These are phyloP conservation scores for Waltergamsia citrina DNA, from an alignment of 2,329 filamentous ascomycete genomes.

Conservation along the genomic window DNA sequence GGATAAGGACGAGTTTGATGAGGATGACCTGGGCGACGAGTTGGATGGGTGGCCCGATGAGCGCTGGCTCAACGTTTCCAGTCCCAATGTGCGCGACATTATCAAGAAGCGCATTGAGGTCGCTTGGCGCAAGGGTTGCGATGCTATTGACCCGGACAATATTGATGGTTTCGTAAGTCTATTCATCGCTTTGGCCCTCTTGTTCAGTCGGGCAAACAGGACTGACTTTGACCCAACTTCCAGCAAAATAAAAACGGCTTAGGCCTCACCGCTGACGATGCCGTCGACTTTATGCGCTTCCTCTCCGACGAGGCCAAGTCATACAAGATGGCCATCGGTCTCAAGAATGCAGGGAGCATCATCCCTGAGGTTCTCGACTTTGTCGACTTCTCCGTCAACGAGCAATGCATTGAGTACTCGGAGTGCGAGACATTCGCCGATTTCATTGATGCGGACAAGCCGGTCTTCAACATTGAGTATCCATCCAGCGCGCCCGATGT, in stretches of 20 bases:
- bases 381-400: slow-evolving; percentile 60
- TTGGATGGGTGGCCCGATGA: slow-evolving; percentile 59
- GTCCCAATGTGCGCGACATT: slow-evolving; percentile 49
- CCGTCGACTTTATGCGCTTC: slow-evolving; percentile 50
- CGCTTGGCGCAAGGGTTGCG: slow-evolving; percentile 52
- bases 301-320: slow-evolving; percentile 43
- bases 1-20: slow-evolving; percentile 45
- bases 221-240: neutral
- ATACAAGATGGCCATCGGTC: slow-evolving; percentile 50
- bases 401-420: slow-evolving; percentile 52
- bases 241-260: slow-evolving; percentile 54
- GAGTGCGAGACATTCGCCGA: slow-evolving; percentile 50
- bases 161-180: slow-evolving; percentile 51
- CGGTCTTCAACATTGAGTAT: slow-evolving; percentile 68
- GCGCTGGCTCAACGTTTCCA: slow-evolving; percentile 54
- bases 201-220: neutral
- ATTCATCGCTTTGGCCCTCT: neutral
- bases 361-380: slow-evolving; percentile 35
- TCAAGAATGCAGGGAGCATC: slow-evolving; percentile 60
- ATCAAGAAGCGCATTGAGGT: slow-evolving; percentile 52
- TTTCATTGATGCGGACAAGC: slow-evolving; percentile 52
- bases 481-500: slow-evolving; percentile 38
- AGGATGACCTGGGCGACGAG: slow-evolving; percentile 44
- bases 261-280: slow-evolving; percentile 42
- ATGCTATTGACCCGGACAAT: slow-evolving; percentile 64